Evolutionary conservation across 257 asterid genomes (phyloP).

Genomic region (Coffea canephora): DNA sequence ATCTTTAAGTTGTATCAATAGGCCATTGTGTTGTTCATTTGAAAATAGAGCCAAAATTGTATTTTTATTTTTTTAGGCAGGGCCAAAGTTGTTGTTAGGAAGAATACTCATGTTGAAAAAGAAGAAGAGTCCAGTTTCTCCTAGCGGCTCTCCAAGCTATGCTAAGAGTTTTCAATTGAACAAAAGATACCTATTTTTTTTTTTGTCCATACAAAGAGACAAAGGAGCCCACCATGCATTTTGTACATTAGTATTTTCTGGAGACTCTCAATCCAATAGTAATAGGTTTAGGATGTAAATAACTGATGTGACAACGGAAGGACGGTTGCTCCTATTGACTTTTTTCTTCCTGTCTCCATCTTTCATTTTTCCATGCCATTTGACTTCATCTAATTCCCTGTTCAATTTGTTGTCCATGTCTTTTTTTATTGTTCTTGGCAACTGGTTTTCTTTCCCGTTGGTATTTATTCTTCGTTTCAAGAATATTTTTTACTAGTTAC

Average conservation of each 20-base stretch:
- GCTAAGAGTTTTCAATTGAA: background rate
- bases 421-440: background rate
- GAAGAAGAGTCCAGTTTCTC: background rate
- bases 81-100: slow-evolving; percentile 4
- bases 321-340: slow-evolving; percentile 12
- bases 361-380: slow-evolving; percentile 5
- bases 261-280: background rate
- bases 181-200: background rate
- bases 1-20: too few species aligned
- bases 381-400: slow-evolving; percentile 9
- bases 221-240: slow-evolving; percentile 2
- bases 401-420: background rate
- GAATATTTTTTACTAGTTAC: background rate
- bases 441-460: background rate
- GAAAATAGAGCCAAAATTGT: too few species aligned
- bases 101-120: background rate
- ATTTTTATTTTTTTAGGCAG: background rate
- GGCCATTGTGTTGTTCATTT: too few species aligned
- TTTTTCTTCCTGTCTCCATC: background rate
- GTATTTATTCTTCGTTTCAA: background rate
- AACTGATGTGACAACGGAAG: background rate
- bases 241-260: background rate
- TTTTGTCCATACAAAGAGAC: slow-evolving; percentile 8
- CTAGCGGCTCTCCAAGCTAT: background rate
- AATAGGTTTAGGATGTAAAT: background rate